phyloP scores from a whole-genome alignment of 306 rosid species.

The Aeschynomene evenia region DNA sequence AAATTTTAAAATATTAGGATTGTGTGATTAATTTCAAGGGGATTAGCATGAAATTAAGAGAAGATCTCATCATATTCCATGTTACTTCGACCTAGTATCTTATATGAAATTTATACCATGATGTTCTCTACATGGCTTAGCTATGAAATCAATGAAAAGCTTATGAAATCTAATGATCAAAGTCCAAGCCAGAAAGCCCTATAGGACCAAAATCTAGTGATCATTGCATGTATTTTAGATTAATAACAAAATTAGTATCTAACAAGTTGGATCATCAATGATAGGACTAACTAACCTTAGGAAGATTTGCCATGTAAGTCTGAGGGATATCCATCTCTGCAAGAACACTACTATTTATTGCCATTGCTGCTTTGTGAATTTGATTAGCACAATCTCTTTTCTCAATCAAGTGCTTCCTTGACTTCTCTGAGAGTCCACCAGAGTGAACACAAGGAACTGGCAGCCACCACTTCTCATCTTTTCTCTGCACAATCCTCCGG shows the following conservation, averaged over 20 bases:
- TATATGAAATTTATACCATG: not conserved
- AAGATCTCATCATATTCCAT: not conserved
- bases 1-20: not conserved
- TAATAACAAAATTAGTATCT: not conserved
- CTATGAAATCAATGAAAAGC: not conserved
- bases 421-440: slow-evolving; percentile 69
- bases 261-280: slow-evolving; percentile 7
- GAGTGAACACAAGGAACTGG: slow-evolving; percentile 84
- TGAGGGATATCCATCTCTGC: slow-evolving; percentile 96
- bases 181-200: not conserved
- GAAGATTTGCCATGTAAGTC: slow-evolving; percentile 70
- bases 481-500: slow-evolving; percentile 62
- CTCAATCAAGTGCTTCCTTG: slow-evolving; percentile 66
- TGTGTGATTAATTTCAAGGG: not conserved
- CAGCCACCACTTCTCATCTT: slow-evolving; percentile 98
- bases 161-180: not conserved
- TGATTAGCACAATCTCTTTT: slow-evolving; percentile 82
- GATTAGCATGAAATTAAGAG: not conserved
- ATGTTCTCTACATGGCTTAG: not conserved
- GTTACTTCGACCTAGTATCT: not conserved
- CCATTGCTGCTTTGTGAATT: slow-evolving; percentile 96
- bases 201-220: not conserved
- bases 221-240: not conserved
- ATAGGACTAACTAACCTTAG: slow-evolving; percentile 68
- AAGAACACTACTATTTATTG: slow-evolving; percentile 80